These are phyloP conservation scores for Elaeagnus macrophylla DNA, from an alignment of 306 rosid species.

Conservation along the genomic window DNA sequence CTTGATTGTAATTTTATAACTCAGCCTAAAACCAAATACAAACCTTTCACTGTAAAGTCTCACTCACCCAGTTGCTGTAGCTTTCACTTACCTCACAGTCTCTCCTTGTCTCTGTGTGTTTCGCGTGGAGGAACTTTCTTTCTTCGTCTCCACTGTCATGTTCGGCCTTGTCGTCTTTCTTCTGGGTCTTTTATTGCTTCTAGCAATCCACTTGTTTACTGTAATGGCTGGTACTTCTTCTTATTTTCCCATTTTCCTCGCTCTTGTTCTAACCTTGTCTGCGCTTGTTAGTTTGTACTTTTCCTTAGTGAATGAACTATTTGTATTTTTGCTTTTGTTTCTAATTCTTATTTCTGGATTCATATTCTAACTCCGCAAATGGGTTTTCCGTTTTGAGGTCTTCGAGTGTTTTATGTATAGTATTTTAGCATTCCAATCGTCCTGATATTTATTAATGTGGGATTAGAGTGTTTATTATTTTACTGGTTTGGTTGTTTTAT, in stretches of 20 bases:
- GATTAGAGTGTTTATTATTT: neutral
- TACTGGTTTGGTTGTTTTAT: slow-evolving; percentile 7
- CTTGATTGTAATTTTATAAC: too few species aligned
- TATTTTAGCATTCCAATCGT: neutral
- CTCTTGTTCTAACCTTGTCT: slow-evolving; percentile 10
- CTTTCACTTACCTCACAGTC: slow-evolving; percentile 1
- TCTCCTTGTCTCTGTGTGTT: slow-evolving; percentile 2
- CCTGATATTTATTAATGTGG: neutral
- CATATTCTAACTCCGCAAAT: slow-evolving; percentile 19
- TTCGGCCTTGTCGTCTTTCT: slow-evolving; percentile 22
- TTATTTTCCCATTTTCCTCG: slow-evolving; percentile 17
- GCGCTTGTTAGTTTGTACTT: slow-evolving; percentile 2
- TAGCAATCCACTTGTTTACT: slow-evolving; percentile 56
- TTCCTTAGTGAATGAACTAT: slow-evolving; percentile 4
- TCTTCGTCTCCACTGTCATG: slow-evolving; percentile 20
- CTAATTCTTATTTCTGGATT: slow-evolving; percentile 16
- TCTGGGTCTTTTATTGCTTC: slow-evolving; percentile 43
- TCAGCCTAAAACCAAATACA: too few species aligned
- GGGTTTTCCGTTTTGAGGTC: slow-evolving; percentile 10
- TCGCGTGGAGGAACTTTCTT: slow-evolving; percentile 4
- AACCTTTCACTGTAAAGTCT: too few species aligned
- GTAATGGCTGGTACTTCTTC: slow-evolving; percentile 58
- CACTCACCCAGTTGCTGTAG: too few species aligned
- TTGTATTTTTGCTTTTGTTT: slow-evolving; percentile 14
- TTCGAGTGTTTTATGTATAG: neutral